A percentile compares a stretch with the other conserved stretches of the same genome.
Conservation (phyloP, 495 filamentous ascomycete genomes). For the Neurospora sp. region DNA sequence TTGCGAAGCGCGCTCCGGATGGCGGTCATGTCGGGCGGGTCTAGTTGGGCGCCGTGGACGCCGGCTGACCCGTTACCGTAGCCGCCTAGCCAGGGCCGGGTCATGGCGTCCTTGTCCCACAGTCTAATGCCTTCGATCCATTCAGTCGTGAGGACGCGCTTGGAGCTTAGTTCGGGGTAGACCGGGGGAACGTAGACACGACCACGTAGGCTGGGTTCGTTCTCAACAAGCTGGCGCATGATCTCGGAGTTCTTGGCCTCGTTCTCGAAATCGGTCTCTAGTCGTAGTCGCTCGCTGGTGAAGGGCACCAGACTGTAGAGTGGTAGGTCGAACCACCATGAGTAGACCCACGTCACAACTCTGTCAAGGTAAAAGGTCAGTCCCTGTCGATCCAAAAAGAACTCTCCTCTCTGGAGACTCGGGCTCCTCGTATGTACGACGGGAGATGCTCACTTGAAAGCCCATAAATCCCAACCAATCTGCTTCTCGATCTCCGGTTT, state of each 20-base stretch:
- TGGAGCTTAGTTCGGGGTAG: slow-evolving; percentile 71
- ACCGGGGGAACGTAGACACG: slow-evolving; percentile 83
- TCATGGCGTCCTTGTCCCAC: slow-evolving; percentile 78
- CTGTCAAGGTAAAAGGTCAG: slow-evolving; percentile 23
- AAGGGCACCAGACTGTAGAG: slow-evolving; percentile 83
- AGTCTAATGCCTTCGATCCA: slow-evolving; percentile 93
- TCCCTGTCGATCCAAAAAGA: slow-evolving; percentile 1
- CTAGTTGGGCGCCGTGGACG: slow-evolving; percentile 56
- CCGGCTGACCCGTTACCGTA: slow-evolving; percentile 67
- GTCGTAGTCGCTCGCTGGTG: slow-evolving; percentile 71
- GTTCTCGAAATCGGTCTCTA: slow-evolving; percentile 90
- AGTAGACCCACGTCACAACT: slow-evolving; percentile 66
- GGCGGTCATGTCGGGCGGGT: slow-evolving; percentile 35
- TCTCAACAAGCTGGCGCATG: slow-evolving; percentile 68
- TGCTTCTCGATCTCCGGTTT: slow-evolving; percentile 88
- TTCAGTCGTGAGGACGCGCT: slow-evolving; percentile 84
- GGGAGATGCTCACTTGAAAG: slow-evolving; percentile 63
- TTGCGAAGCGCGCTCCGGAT: slow-evolving; percentile 31
- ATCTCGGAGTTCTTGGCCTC: slow-evolving; percentile 80
- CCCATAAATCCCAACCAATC: slow-evolving; percentile 87
- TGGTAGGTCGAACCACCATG: slow-evolving; percentile 75
- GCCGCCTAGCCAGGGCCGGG: slow-evolving; percentile 63
- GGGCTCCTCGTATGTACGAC: not conserved
- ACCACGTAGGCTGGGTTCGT: slow-evolving; percentile 64
- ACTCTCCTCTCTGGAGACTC: not conserved